These are phyloP conservation scores for Trifolium repens DNA, from an alignment of 306 rosid species.

Conservation along the genomic window DNA sequence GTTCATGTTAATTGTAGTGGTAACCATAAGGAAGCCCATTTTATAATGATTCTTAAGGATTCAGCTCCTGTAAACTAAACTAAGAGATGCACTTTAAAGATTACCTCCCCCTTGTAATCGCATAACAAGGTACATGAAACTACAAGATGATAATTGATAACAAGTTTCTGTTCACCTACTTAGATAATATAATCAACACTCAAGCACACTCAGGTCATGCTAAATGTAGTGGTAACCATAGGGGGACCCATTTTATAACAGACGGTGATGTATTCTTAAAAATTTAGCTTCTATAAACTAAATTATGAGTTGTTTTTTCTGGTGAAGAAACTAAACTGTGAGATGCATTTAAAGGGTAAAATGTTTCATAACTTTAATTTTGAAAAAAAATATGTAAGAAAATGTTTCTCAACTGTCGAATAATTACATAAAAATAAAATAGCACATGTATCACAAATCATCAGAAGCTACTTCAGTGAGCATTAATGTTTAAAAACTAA, in stretches of 20 bases:
- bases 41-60: neutral
- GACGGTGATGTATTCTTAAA: neutral
- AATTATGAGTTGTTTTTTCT: neutral
- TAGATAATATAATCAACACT: conserved; percentile 14
- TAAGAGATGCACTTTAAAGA: neutral
- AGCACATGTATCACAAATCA: neutral
- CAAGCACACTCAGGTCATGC: conserved; percentile 5
- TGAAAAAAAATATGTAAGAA: neutral
- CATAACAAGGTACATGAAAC: conserved; percentile 31
- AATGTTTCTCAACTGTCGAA: neutral
- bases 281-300: neutral
- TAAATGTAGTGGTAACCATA: conserved; percentile 9
- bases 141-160: conserved; percentile 23
- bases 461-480: conserved; percentile 9
- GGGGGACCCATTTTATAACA: neutral
- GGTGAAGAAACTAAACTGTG: neutral
- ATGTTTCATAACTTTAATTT: neutral
- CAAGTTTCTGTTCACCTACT: conserved; percentile 16
- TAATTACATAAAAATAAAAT: neutral
- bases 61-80: conserved; percentile 10
- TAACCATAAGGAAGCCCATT: neutral
- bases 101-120: conserved; percentile 7
- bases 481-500: conserved; percentile 14
- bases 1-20: neutral
- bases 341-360: neutral